Conservation (phyloP, 441 rosid genomes). For the Erodium moschatum region DNA sequence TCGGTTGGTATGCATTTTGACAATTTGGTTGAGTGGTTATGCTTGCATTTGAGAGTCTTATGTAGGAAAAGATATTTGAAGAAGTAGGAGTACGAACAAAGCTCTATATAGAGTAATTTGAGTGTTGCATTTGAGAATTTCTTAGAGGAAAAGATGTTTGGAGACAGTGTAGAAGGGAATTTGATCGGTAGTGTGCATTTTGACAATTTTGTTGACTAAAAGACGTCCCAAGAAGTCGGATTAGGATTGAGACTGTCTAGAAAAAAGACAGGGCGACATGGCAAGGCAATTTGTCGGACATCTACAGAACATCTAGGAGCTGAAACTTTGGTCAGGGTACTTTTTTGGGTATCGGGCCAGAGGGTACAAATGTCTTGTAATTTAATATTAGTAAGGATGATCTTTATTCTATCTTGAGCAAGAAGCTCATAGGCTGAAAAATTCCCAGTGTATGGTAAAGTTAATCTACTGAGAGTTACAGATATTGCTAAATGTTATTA, state of each 20-base stretch:
- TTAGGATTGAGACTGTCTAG: background rate
- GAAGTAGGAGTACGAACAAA: background rate
- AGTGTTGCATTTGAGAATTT: background rate
- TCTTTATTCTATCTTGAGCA: background rate
- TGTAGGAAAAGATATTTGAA: too few relatives aligned
- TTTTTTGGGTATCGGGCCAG: background rate
- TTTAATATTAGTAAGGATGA: background rate
- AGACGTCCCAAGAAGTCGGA: background rate
- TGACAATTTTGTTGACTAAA: background rate
- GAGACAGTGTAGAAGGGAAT: background rate
- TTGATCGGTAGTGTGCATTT: background rate
- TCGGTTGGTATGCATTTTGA: too few relatives aligned
- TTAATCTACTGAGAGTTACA: too few relatives aligned
- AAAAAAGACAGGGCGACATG: background rate
- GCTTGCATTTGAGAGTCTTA: too few relatives aligned
- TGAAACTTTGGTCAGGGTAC: background rate
- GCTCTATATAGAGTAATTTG: background rate
- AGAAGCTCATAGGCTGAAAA: background rate
- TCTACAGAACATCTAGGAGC: background rate
- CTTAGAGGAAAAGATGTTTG: background rate
- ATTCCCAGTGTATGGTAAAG: too few relatives aligned
- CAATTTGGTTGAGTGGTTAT: background rate
- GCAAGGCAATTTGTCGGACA: background rate
- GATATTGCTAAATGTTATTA: too few relatives aligned
- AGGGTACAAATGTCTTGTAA: too few relatives aligned